Base-by-base conservation (phyloP, 1,284 basidiomycete genomes). In the Marasmius sp. region DNA sequence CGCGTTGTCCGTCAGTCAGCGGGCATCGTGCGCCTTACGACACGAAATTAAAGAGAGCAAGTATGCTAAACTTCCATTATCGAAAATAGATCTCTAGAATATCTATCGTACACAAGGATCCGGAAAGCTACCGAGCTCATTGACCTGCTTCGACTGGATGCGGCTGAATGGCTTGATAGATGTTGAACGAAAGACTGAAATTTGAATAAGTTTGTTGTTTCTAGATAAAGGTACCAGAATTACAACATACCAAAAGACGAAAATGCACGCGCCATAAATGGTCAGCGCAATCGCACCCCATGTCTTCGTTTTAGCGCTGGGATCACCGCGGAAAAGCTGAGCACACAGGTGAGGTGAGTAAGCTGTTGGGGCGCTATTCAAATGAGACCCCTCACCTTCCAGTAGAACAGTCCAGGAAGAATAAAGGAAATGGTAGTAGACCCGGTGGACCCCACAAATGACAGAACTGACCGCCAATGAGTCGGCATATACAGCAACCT, bases 401-500 rank as follows among this genome's bases (percentile, higher is more conserved):
- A 92, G 73, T 87, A 92, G 69, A 94, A 87, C 62, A 93, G 72
- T 57, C 95, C 95, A 0, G 97, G 97, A 5, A 99, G 83, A 71
- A 99, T 98, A 76, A 99, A 99, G 9, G 94, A 96, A 67, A 99
- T 96, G 4, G 91, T 98, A 14, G 97, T 98, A 18, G 93, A 96
- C 16, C 97, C 97, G 0, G 97, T 97, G 10, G 95, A 92, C 7
- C 97, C 97, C 33, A 99, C 97, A 72, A 99, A 97, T 5, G 95
- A 94, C 36, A 98, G 81, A 11, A 98, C 95, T 95, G 68, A 64
- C 12, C 22, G 27, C 14, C 8, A 57, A 57, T 64, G 37, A 53
- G 53, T 14, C n/a, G 12, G 20, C 12, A 49, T n/a, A 34, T 33
- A 14, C 2, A 45, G 14, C 27, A 27, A 16, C 6, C 36, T 20